A percentile compares a stretch with the other conserved stretches of the same genome.
Evolutionary conservation across 2,329 filamentous ascomycete species (phyloP).

Genomic region (Lecanicillium sp.): DNA sequence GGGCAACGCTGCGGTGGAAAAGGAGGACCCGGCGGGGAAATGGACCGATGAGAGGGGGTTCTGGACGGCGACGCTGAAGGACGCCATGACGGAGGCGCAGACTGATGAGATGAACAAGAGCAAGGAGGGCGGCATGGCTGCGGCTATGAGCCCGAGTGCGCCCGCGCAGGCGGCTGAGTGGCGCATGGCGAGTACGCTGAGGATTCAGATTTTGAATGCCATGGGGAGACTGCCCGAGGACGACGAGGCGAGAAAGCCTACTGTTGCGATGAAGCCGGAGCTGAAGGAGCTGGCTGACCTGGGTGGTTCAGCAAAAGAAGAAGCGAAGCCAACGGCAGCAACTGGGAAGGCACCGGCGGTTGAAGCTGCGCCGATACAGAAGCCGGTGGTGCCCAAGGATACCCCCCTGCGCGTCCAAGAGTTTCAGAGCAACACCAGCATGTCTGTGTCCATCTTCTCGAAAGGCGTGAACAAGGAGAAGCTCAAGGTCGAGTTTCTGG

Average conservation of each 20-base stretch:
- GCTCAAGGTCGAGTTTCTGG: constrained; percentile 28
- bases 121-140: background rate
- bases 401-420: constrained; percentile 22
- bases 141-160: constrained; percentile 3
- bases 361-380: constrained; percentile 1
- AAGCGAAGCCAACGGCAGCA: constrained; percentile 10
- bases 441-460: constrained; percentile 33
- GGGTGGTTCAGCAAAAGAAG: constrained; percentile 3
- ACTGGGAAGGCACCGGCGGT: background rate
- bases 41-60: constrained; percentile 36
- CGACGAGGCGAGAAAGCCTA: constrained; percentile 39
- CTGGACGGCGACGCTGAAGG: constrained; percentile 33
- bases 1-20: constrained; percentile 21
- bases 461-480: constrained; percentile 33
- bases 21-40: constrained; percentile 20
- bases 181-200: constrained; percentile 36
- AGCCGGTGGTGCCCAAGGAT: constrained; percentile 13
- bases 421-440: constrained; percentile 25
- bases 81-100: constrained; percentile 19
- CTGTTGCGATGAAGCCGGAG: constrained; percentile 22
- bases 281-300: constrained; percentile 19
- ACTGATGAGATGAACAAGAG: constrained; percentile 23
- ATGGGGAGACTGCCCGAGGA: constrained; percentile 37
- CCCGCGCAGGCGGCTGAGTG: constrained; percentile 17
- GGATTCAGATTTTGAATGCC: constrained; percentile 37